These are phyloP conservation scores for Camelina hispida DNA, from an alignment of 345 rosid species.

Conservation along the genomic window DNA sequence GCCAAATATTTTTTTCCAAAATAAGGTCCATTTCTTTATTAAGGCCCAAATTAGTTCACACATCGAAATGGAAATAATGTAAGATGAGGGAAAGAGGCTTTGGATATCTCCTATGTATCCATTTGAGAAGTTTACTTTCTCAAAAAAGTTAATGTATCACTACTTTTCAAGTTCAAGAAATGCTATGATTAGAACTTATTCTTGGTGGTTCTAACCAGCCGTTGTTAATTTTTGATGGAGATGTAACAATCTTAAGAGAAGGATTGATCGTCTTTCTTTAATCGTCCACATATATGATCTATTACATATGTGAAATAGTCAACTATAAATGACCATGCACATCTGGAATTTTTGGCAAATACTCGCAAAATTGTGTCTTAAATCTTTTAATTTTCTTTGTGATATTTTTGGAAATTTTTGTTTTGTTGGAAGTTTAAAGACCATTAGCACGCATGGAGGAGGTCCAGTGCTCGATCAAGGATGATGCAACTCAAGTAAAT, in stretches of 20 bases:
- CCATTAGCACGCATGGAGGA: slow-evolving; percentile 43
- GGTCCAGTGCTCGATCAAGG: slow-evolving; percentile 51
- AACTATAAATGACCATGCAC: not conserved
- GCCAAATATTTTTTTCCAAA: not conserved
- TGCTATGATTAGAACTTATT: not conserved
- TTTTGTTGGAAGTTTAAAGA: not conserved
- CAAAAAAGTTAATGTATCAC: no score
- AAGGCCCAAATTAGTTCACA: not conserved
- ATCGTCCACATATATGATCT: no score
- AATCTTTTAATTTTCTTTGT: slow-evolving; percentile 3
- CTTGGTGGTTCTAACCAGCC: not conserved
- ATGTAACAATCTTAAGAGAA: not conserved
- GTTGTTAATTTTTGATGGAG: not conserved
- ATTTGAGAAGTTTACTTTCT: no score
- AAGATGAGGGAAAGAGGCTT: no score
- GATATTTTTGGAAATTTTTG: not conserved
- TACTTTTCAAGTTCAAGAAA: not conserved
- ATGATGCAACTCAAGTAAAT: slow-evolving; percentile 61
- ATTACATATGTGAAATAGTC: no score
- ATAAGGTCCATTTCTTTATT: not conserved
- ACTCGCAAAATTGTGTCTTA: not conserved
- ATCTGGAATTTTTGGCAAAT: no score
- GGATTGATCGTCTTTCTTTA: not conserved
- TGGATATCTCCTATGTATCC: no score
- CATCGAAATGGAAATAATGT: not conserved